These are phyloP conservation scores for Akebia trifoliata DNA, from an alignment of 164 flowering plant genomes.

Conservation along the genomic window DNA sequence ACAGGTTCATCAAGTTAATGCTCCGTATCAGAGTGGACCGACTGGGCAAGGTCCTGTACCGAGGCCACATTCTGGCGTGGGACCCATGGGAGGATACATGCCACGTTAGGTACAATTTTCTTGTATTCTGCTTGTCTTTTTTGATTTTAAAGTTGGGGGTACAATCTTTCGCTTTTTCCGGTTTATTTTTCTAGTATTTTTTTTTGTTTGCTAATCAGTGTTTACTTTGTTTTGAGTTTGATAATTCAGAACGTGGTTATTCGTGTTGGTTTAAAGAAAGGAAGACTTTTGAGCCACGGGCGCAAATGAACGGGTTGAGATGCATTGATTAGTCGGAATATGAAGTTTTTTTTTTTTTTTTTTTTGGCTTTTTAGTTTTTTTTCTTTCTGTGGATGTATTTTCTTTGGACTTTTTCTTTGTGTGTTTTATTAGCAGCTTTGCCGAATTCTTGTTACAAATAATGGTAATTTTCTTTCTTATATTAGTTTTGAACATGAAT, in stretches of 20 bases:
- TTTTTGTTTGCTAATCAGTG: constrained; percentile 14
- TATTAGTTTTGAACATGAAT: constrained; percentile 6
- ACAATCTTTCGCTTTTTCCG: not conserved
- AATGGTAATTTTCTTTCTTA: constrained; percentile 1
- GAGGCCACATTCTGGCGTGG: constrained; percentile 17
- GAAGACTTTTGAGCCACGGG: constrained; percentile 25
- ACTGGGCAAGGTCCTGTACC: constrained; percentile 17
- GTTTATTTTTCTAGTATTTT: not conserved
- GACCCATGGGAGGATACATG: constrained; percentile 20
- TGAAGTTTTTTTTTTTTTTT: constrained; percentile 13
- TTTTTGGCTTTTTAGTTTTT: no score
- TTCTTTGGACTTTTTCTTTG: constrained; percentile 5
- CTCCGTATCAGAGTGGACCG: constrained; percentile 15
- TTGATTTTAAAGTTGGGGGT: not conserved
- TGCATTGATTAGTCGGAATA: constrained; percentile 23
- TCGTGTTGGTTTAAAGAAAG: constrained; percentile 33
- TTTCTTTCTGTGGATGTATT: constrained; percentile 20
- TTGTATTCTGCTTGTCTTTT: not conserved
- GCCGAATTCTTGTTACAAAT: constrained; percentile 12
- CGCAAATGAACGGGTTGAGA: constrained; percentile 27
- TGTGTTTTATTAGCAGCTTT: constrained; percentile 16
- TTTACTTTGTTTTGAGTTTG: constrained; percentile 23
- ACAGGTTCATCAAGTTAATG: constrained; percentile 18
- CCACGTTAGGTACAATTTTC: constrained; percentile 24
- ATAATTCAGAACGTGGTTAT: constrained; percentile 26